Evolutionary conservation across 768 basidiomycete species (phyloP).

Genomic region (Trametes cinnabarina): DNA sequence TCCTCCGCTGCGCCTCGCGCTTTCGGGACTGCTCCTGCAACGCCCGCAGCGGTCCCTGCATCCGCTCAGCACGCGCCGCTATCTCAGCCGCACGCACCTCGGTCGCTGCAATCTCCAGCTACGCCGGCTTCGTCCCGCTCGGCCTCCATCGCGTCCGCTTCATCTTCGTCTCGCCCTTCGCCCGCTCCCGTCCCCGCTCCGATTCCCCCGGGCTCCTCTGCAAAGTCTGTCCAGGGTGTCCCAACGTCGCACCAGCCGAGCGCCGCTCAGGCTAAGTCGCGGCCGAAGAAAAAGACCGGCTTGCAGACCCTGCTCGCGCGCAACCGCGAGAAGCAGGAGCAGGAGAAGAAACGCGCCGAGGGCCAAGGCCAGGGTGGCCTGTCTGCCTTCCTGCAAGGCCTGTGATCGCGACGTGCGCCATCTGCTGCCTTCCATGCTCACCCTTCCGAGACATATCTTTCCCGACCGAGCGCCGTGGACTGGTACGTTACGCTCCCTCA

Average conservation of each 20-base stretch:
- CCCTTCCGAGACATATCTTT: too few species aligned
- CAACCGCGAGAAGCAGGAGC: conserved; percentile 52
- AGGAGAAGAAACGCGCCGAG: conserved; percentile 33
- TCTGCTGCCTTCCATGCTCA: not conserved
- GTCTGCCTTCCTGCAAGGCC: conserved; percentile 51
- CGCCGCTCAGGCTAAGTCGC: conserved; percentile 29
- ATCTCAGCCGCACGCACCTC: conserved; percentile 4
- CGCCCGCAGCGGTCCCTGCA: not conserved
- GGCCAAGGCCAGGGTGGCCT: conserved; percentile 39
- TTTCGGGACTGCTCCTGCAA: not conserved
- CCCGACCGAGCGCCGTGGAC: too few species aligned
- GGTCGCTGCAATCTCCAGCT: not conserved
- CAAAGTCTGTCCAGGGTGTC: not conserved
- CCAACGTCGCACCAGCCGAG: not conserved
- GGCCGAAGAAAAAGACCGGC: conserved; percentile 53
- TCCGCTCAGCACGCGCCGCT: conserved; percentile 1
- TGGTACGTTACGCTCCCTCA: too few species aligned
- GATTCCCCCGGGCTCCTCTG: too few species aligned
- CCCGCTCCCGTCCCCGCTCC: not conserved
- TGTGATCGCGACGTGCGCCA: conserved; percentile 26
- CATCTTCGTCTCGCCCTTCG: not conserved
- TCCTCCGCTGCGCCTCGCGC: not conserved
- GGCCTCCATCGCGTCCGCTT: not conserved
- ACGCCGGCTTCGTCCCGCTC: conserved; percentile 13
- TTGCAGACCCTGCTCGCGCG: conserved; percentile 64